Conservation (phyloP, 202 grass and related monocot genomes). For the Setaria viridis region DNA sequence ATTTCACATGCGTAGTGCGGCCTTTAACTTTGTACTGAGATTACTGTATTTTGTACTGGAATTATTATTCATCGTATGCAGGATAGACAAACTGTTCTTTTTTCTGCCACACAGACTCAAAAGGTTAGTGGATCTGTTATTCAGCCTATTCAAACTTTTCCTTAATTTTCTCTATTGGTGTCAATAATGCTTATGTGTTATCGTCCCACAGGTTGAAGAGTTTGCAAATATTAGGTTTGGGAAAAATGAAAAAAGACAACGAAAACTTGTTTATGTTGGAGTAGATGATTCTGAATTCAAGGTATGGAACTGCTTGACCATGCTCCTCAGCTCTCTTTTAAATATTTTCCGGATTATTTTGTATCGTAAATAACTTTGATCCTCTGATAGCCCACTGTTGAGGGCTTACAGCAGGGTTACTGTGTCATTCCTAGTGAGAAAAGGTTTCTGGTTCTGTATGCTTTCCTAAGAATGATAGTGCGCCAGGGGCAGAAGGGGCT, state of each 20-base stretch:
- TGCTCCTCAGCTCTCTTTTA: neutral
- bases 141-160: slow-evolving; percentile 15
- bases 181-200: neutral
- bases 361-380: slow-evolving; percentile 28
- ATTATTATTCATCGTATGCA: slow-evolving; percentile 35
- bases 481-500: no score
- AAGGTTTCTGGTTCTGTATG: slow-evolving; percentile 80
- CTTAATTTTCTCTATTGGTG: neutral
- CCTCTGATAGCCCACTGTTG: slow-evolving; percentile 71
- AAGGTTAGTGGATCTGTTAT: slow-evolving; percentile 58
- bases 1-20: slow-evolving; percentile 13
- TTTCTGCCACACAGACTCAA: slow-evolving; percentile 86
- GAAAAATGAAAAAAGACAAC: slow-evolving; percentile 63
- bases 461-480: slow-evolving; percentile 75
- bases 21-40: slow-evolving; percentile 6
- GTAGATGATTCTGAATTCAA: slow-evolving; percentile 73
- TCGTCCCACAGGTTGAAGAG: slow-evolving; percentile 68
- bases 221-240: slow-evolving; percentile 80
- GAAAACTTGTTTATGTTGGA: slow-evolving; percentile 79
- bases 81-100: slow-evolving; percentile 87
- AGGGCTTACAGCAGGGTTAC: slow-evolving; percentile 87
- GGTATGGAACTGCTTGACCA: slow-evolving; percentile 46
- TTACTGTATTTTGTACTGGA: neutral
- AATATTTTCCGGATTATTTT: neutral
- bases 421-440: slow-evolving; percentile 78